These are phyloP conservation scores for Stenogyne calaminthoides DNA, from an alignment of 305 asterid genomes.

Conservation along the genomic window DNA sequence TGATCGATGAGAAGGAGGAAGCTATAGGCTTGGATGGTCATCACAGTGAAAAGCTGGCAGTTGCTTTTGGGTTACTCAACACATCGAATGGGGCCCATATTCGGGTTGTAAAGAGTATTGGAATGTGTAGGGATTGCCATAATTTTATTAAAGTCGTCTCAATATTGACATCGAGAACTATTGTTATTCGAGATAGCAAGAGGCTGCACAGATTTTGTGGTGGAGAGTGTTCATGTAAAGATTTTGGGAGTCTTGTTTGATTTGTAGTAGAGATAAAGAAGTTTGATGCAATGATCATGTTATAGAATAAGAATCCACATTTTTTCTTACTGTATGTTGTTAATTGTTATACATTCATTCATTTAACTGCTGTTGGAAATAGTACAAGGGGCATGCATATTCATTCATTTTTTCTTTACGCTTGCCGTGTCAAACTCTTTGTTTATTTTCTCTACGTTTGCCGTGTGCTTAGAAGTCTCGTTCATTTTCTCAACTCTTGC, in stretches of 20 bases:
- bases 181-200: conserved; percentile 41
- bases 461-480: too few species aligned
- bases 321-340: not conserved
- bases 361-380: not conserved
- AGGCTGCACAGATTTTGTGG: conserved; percentile 35
- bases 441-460: too few species aligned
- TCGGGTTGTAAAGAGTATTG: conserved; percentile 63
- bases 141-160: conserved; percentile 56
- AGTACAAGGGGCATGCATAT: too few species aligned
- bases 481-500: too few species aligned
- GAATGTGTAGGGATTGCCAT: conserved; percentile 90
- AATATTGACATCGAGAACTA: conserved; percentile 29
- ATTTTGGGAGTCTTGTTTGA: conserved; percentile 66
- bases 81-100: conserved; percentile 46
- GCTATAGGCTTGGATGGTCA: not conserved
- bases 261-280: not conserved
- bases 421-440: too few species aligned
- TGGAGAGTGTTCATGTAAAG: conserved; percentile 88
- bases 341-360: not conserved
- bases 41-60: conserved; percentile 38
- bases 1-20: conserved; percentile 21
- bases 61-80: conserved; percentile 41
- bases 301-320: not conserved
- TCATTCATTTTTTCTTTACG: too few species aligned
- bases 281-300: not conserved